phyloP scores from a whole-genome alignment of 768 basidiomycete species.

The Butyriboletus loyo region DNA sequence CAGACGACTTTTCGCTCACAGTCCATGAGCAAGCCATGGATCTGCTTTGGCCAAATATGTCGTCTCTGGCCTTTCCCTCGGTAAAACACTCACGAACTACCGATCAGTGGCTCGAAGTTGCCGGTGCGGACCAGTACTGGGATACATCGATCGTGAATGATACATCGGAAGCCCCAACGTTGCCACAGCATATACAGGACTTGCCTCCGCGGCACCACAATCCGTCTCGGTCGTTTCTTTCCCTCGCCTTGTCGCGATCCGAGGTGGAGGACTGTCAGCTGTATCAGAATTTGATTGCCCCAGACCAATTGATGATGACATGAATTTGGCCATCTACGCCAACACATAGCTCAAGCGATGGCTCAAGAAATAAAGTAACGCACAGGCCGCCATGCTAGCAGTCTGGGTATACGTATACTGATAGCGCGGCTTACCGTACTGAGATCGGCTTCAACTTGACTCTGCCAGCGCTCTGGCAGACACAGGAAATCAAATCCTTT shows the following conservation, averaged over 20 bases:
- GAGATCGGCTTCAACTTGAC: not conserved
- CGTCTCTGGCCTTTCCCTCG: not conserved
- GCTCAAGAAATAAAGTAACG: too few relatives aligned
- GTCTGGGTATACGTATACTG: not conserved
- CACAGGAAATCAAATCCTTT: constrained; percentile 6
- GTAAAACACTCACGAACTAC: not conserved
- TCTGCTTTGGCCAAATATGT: not conserved
- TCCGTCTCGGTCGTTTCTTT: not conserved
- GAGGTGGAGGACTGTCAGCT: not conserved
- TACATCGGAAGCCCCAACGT: not conserved
- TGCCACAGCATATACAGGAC: not conserved
- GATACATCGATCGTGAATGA: not conserved
- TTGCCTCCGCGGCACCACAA: not conserved
- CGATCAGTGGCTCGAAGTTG: not conserved
- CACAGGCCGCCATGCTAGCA: too few relatives aligned
- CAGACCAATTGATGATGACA: too few relatives aligned
- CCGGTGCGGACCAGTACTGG: not conserved
- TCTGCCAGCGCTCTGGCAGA: not conserved
- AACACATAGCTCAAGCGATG: too few relatives aligned
- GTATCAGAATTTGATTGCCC: not conserved
- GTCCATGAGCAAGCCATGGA: not conserved
- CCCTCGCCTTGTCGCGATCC: not conserved
- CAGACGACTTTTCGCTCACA: not conserved
- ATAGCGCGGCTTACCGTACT: not conserved
- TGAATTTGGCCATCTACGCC: too few relatives aligned